Base-by-base conservation (phyloP, 2,329 filamentous ascomycete genomes). In the Fusarium haematococcum region DNA sequence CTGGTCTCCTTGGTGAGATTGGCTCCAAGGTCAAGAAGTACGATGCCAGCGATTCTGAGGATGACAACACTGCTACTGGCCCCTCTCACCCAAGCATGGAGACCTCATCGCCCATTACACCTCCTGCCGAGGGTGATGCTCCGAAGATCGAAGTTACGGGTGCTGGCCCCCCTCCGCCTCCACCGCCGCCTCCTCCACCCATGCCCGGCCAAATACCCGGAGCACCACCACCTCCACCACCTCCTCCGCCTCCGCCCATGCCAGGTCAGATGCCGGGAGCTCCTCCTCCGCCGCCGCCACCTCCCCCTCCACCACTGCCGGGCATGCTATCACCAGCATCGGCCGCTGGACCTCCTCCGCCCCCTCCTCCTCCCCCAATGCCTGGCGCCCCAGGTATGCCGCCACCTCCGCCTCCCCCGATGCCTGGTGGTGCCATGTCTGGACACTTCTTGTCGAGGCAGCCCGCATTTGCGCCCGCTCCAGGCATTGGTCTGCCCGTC, bases 71-170 rank as follows among this genome's bases (percentile, higher is more conserved):
- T 68, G 94, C 93, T 2, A 94, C 93, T 39, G 94, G 92, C 30
- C 90, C 93, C 54, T 94, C 92, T 23, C 92, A 95, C 80, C 93
- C 92, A 32, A 94, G 92, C 82, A 85, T 94, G 70, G 92, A 95
- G 73, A 91, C 91, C 13, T 87, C 92, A 65, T 87, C 92, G 68
- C 88, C 90, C n/a, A 92, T 92, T 8, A 88, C 90, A 75, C 94
- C 91, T 9, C 91, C 91, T 35, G 87, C 86, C 69, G 92, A 94
- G 68, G 84, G 83, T 43, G 87, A 91, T 64, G 84, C 87, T 25
- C 89, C 90, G 37, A 91, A 90, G 81, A 90, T 90, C 77, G 81
- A 89, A 80, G 77, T 98, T 73, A 85, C 87, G 78, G 78, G 85
- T 77, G 78, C 83, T 27, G 80, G 84, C 18, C 81, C 85, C 33